Evolutionary conservation across 768 basidiomycete genomes (phyloP).

Genomic region (Imleria badia): DNA sequence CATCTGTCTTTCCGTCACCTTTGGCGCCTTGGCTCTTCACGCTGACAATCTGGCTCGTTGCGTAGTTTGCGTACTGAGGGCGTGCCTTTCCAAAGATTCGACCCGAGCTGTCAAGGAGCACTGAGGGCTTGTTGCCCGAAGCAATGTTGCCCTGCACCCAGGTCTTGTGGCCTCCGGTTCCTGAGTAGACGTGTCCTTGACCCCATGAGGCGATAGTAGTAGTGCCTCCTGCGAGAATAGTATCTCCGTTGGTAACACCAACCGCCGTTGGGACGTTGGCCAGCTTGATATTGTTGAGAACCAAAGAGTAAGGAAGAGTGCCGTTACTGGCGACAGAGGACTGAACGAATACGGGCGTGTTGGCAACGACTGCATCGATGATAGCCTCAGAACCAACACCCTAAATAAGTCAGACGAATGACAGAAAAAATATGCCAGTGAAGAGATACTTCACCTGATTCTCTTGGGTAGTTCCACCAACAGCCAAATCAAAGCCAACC

Average conservation of each 20-base stretch:
- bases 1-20: conserved; percentile 75
- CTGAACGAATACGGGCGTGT: conserved; percentile 45
- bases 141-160: conserved; percentile 53
- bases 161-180: conserved; percentile 40
- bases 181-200: conserved; percentile 69
- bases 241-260: conserved; percentile 28
- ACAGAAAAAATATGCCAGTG: not conserved
- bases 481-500: conserved; percentile 47
- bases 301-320: conserved; percentile 32
- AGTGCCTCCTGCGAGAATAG: conserved; percentile 37
- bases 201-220: conserved; percentile 55
- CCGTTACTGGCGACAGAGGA: conserved; percentile 34
- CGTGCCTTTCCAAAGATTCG: conserved; percentile 60
- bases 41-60: conserved; percentile 63
- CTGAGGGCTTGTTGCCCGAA: conserved; percentile 48
- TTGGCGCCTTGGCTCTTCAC: conserved; percentile 67
- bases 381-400: conserved; percentile 43
- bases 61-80: conserved; percentile 65
- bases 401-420: conserved; percentile 21
- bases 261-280: conserved; percentile 36
- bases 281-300: conserved; percentile 37
- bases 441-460: conserved; percentile 30
- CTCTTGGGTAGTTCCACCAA: conserved; percentile 35
- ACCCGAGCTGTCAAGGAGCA: conserved; percentile 55
- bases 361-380: conserved; percentile 45